Conservation (phyloP, 495 filamentous ascomycete species). For the Pseudevernia furfuracea region DNA sequence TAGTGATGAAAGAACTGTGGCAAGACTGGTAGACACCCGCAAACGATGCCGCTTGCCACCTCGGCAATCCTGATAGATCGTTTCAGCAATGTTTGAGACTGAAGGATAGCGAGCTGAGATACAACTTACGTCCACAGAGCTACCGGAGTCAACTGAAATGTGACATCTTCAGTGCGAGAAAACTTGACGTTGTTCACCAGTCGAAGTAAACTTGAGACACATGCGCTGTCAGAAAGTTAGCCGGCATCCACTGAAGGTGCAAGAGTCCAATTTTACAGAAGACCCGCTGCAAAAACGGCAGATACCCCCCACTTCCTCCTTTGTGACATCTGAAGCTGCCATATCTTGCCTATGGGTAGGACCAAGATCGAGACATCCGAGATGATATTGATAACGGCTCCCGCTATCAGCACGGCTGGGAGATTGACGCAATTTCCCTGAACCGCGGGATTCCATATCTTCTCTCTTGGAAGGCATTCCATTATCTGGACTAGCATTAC, state of each 20-base stretch:
- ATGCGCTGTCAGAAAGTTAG: constrained; percentile 10
- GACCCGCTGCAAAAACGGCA: constrained; percentile 30
- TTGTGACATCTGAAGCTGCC: constrained; percentile 27
- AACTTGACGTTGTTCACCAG: constrained; percentile 1
- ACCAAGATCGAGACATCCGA: constrained; percentile 30
- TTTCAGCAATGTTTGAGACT: background rate
- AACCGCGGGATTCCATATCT: constrained; percentile 10
- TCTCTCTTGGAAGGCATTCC: constrained; percentile 14
- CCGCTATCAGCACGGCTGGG: constrained; percentile 20
- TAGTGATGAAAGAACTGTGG: constrained; percentile 19
- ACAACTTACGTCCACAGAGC: constrained; percentile 14
- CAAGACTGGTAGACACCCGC: constrained; percentile 12
- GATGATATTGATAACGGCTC: constrained; percentile 28
- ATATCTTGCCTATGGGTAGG: constrained; percentile 29
- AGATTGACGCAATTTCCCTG: constrained; percentile 30
- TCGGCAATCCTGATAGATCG: constrained; percentile 3
- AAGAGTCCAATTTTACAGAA: constrained; percentile 23
- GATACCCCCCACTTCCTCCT: constrained; percentile 31
- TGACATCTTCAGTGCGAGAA: constrained; percentile 1
- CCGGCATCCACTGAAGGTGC: background rate
- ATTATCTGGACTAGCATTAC: constrained; percentile 9
- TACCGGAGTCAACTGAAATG: background rate
- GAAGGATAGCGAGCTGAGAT: background rate
- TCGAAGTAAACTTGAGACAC: constrained; percentile 17
- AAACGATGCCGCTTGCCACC: constrained; percentile 11